phyloP scores from a whole-genome alignment of 352 stramenopile genomes.

The Elongisporangium prolatum region DNA sequence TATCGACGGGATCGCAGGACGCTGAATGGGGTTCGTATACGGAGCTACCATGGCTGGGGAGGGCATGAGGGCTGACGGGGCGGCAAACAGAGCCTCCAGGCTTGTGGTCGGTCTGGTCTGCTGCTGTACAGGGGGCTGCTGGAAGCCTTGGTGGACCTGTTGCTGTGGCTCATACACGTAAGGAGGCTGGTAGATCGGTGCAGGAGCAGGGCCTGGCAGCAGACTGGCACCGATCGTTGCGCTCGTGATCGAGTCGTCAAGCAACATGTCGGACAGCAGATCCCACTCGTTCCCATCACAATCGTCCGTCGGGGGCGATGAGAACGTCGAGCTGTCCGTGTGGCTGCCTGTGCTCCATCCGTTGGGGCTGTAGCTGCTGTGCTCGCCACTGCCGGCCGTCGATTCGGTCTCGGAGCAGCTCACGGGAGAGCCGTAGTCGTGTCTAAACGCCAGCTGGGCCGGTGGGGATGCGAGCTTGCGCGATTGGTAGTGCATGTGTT shows the following conservation, averaged over 20 bases:
- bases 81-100: background rate
- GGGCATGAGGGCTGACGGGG: background rate
- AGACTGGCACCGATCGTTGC: constrained; percentile 3
- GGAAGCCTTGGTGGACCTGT: background rate
- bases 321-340: constrained; percentile 28
- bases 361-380: constrained; percentile 7
- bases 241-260: constrained; percentile 33
- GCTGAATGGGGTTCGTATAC: background rate
- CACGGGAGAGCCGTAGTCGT: background rate
- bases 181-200: background rate
- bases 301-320: constrained; percentile 23
- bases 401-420: background rate
- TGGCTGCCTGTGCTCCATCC: constrained; percentile 14
- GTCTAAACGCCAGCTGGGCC: background rate
- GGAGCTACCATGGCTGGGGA: background rate
- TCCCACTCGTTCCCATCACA: constrained; percentile 37
- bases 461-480: background rate
- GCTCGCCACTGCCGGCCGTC: background rate
- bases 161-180: constrained; percentile 1
- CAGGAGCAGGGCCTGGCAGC: background rate
- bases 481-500: background rate
- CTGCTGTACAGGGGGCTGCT: background rate
- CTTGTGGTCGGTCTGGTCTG: background rate
- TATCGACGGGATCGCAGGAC: background rate
- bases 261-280: constrained; percentile 51